Conservation (phyloP, 257 asterid species). For the Capsicum baccatum region DNA sequence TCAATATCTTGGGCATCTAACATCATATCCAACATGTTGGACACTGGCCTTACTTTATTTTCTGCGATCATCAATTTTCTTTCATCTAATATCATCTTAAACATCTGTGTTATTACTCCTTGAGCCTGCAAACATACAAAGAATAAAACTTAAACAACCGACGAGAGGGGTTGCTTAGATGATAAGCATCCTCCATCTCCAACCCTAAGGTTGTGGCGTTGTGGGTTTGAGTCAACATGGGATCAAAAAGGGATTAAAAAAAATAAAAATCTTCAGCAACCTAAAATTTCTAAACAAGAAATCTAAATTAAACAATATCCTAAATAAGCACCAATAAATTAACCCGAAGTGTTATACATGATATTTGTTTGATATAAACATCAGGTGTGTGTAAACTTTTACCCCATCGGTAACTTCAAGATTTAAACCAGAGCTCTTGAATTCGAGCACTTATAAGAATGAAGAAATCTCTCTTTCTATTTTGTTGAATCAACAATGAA, state of each 20-base stretch:
- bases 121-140: background rate
- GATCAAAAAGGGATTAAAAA: no score
- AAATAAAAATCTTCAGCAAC: background rate
- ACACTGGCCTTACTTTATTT: background rate
- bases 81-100: background rate
- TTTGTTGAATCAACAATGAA: background rate
- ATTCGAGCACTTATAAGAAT: background rate
- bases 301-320: no score
- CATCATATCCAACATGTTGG: conserved; percentile 1
- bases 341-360: no score
- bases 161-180: no score
- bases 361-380: background rate
- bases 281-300: background rate
- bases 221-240: no score
- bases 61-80: background rate
- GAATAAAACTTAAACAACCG: no score
- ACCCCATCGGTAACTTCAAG: background rate
- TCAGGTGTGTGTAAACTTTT: no score
- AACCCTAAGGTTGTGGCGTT: no score
- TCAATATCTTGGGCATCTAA: background rate
- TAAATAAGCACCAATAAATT: no score
- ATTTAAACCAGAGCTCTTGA: no score
- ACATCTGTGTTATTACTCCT: background rate
- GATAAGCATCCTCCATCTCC: no score
- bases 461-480: no score